A percentile compares a stretch with the other conserved stretches of the same genome.
phyloP scores from a whole-genome alignment of 2,329 filamentous ascomycete genomes.

The Claviceps paspali region DNA sequence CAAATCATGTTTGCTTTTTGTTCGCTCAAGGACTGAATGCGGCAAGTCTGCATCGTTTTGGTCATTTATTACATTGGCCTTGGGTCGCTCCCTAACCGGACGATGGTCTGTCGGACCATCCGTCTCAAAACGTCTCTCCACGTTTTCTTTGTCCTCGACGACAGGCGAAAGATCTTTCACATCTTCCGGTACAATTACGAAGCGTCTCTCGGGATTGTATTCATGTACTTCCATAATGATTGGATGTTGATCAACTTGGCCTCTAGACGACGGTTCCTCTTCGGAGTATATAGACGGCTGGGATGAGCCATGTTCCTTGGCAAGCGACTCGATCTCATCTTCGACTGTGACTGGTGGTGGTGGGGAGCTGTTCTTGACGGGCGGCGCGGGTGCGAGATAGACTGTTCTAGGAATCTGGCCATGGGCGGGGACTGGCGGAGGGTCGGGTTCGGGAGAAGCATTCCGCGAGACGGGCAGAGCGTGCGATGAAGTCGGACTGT shows the following conservation, averaged over 20 bases:
- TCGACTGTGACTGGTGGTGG: conserved; percentile 53
- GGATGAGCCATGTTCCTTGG: conserved; percentile 38
- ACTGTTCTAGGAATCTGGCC: conserved; percentile 6
- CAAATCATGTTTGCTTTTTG: conserved; percentile 23
- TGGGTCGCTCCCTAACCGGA: too few species aligned
- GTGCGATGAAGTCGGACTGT: conserved; percentile 8
- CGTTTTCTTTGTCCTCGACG: neutral
- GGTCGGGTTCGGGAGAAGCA: conserved; percentile 8
- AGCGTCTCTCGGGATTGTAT: conserved; percentile 47
- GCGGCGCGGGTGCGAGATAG: conserved; percentile 5
- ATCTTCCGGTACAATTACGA: conserved; percentile 37
- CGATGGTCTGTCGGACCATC: neutral
- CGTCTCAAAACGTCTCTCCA: neutral
- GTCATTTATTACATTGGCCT: neutral
- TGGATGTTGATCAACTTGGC: conserved; percentile 52
- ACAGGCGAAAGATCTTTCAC: conserved; percentile 3
- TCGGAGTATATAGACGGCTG: conserved; percentile 16
- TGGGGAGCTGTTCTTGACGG: conserved; percentile 26
- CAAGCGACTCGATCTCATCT: conserved; percentile 49
- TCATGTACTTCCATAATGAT: conserved; percentile 49
- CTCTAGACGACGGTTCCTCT: conserved; percentile 45
- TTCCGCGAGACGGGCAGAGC: conserved; percentile 7
- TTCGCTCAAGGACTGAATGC: conserved; percentile 13
- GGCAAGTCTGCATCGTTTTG: neutral
- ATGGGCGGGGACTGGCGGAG: conserved; percentile 6